Base-by-base conservation (phyloP, 2,329 filamentous ascomycete genomes). In the Capronia epimyces region DNA sequence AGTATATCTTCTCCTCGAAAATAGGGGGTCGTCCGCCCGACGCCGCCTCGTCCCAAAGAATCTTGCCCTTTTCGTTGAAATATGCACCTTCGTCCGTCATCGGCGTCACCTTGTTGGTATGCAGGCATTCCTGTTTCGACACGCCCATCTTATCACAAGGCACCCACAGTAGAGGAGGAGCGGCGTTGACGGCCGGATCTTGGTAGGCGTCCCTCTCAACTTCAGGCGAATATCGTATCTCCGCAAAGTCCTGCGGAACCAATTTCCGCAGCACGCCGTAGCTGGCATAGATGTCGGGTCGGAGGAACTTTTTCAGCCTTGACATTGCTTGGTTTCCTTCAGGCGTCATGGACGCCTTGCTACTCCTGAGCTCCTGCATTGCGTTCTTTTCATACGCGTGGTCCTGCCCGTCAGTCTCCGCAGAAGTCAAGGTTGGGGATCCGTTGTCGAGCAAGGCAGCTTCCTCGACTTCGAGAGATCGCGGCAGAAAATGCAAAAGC, bases 61-160 rank as follows among this genome's bases (percentile, higher is more conserved):
- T 71, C 58, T 79, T 80, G 66, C 83, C 83, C 71, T 88, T 86
- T 60, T 86, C 84, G 61, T 86, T 76, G 44, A 91, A 69, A 43
- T 71, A 77, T 39, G 85, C 85, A 15, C 83, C 85, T 59, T 88
- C 85, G 60, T 95, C 89, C 0, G 86, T 90, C 57, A 94, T 91
- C 1, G 83, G 80, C 24, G 89, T 86, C 25, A 87, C 78, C 62
- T 78, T 80, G 59, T 74, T 74, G 0, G 86, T 86, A 61, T 93
- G 86, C 10, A 75, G 75, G 46, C 93, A 75, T 68, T 95, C 89
- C 65, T 94, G 86, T 61, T 76, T 76, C 47, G 83, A 88, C 36
- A 95, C 79, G 8, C 88, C 86, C 20, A 82, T 79, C 1, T 77
- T 70, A 62, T 95, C 89, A 51, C 80, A 75, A 0, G 89, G 88